Percentiles rank a stretch among this genome's conserved stretches.
These are phyloP conservation scores for Clavispora vitiphila DNA, from an alignment of 805 yeast species.

Conservation along the genomic window DNA sequence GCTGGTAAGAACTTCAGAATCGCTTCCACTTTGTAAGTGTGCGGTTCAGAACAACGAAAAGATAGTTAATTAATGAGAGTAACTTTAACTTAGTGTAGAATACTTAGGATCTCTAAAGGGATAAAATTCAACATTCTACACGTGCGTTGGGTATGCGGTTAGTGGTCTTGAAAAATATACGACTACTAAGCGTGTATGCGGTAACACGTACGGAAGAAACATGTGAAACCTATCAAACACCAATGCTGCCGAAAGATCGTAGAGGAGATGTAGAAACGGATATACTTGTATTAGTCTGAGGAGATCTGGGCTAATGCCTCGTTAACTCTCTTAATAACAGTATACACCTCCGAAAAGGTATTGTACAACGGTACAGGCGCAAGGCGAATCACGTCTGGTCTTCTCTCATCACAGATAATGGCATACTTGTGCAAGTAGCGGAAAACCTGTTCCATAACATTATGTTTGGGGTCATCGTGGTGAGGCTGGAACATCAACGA, in stretches of 20 bases:
- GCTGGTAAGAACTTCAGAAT: conserved; percentile 90
- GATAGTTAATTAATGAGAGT: not conserved
- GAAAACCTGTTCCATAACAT: conserved; percentile 61
- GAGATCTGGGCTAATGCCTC: conserved; percentile 24
- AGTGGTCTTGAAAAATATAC: not conserved
- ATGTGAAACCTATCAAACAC: no score
- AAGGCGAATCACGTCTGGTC: conserved; percentile 86
- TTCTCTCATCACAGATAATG: conserved; percentile 80
- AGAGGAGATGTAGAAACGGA: no score
- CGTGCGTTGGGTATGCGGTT: not conserved
- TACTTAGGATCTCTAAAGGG: no score
- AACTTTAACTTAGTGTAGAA: not conserved
- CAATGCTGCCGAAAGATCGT: no score
- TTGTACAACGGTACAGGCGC: conserved; percentile 87
- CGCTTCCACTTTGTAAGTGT: conserved; percentile 34
- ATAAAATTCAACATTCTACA: no score
- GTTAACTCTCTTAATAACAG: conserved; percentile 42
- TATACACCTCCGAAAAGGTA: conserved; percentile 57
- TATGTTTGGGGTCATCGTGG: conserved; percentile 26
- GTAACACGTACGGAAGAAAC: no score
- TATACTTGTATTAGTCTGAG: no score
- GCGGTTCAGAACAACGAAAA: not conserved
- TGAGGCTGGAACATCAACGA: conserved; percentile 59
- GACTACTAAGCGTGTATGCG: no score
- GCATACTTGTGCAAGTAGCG: conserved; percentile 49